These are phyloP conservation scores for Phytophthora capsici DNA, from an alignment of 352 stramenopile species.

Conservation along the genomic window DNA sequence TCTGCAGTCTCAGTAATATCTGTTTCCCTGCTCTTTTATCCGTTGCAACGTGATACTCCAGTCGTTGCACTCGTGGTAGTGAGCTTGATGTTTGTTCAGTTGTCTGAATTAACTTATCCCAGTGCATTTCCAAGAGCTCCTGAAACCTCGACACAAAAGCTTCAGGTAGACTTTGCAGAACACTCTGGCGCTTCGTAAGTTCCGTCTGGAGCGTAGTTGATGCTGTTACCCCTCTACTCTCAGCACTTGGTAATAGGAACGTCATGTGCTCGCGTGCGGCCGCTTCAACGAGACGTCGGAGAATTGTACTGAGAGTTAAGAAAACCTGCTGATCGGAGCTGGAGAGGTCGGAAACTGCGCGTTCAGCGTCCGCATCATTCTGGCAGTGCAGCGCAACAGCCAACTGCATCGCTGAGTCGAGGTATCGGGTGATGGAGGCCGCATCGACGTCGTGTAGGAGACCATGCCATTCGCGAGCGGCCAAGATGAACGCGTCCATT, in stretches of 20 bases:
- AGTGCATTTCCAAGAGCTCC: conserved; percentile 45
- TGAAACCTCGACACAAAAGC: conserved; percentile 52
- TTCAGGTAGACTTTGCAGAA: conserved; percentile 48
- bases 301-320: conserved; percentile 36
- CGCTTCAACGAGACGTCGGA: conserved; percentile 55
- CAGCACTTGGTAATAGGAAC: conserved; percentile 48
- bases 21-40: conserved; percentile 7
- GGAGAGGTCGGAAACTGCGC: conserved; percentile 1
- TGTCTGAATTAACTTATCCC: conserved; percentile 31
- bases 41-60: conserved; percentile 43
- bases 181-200: conserved; percentile 38
- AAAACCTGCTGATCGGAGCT: conserved; percentile 49
- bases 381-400: conserved; percentile 39
- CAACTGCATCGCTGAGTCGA: conserved; percentile 38
- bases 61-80: conserved; percentile 42
- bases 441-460: conserved; percentile 40
- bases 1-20: conserved; percentile 63
- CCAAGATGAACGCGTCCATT: conserved; percentile 39
- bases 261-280: conserved; percentile 56
- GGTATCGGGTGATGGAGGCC: conserved; percentile 35
- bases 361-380: conserved; percentile 16
- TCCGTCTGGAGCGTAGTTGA: conserved; percentile 30
- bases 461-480: conserved; percentile 49
- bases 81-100: conserved; percentile 22
- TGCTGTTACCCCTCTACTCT: conserved; percentile 4